Conservation (phyloP, 441 rosid species). For the Capsella rubella region DNA sequence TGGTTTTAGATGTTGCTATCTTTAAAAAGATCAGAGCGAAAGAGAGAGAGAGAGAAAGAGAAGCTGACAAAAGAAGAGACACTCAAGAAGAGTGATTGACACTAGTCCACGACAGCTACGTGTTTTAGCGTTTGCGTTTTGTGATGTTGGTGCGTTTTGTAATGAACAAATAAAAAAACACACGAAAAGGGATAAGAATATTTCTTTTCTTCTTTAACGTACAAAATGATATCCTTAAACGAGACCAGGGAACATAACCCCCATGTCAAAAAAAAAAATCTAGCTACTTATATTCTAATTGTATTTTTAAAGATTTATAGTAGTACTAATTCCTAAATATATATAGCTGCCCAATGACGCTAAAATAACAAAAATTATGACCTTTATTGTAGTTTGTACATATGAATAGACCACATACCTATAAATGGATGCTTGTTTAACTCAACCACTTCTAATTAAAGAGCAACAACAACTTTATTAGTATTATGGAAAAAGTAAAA, state of each 20-base stretch:
- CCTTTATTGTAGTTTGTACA: conserved; percentile 29
- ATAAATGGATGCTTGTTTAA: conserved; percentile 25
- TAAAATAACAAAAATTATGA: background rate
- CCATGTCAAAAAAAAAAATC: background rate
- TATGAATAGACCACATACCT: conserved; percentile 24
- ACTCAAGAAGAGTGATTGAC: conserved; percentile 44
- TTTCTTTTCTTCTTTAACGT: conserved; percentile 29
- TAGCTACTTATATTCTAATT: conserved; percentile 4
- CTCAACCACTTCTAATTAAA: background rate
- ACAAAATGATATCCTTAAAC: conserved; percentile 44
- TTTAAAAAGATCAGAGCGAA: conserved; percentile 30
- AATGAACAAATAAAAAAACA: background rate
- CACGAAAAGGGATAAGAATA: background rate
- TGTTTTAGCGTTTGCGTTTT: conserved; percentile 44
- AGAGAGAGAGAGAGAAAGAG: conserved; percentile 30
- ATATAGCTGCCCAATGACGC: conserved; percentile 28
- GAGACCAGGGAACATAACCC: conserved; percentile 40
- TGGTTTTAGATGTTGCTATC: conserved; percentile 38
- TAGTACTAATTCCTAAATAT: no score
- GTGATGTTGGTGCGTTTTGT: conserved; percentile 20
- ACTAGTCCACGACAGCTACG: conserved; percentile 44
- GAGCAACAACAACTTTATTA: background rate
- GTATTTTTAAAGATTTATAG: background rate
- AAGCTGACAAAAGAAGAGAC: conserved; percentile 44
- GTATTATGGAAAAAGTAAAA: background rate